phyloP scores from a whole-genome alignment of 352 stramenopile genomes.

The Hyaloperonospora brassicae region DNA sequence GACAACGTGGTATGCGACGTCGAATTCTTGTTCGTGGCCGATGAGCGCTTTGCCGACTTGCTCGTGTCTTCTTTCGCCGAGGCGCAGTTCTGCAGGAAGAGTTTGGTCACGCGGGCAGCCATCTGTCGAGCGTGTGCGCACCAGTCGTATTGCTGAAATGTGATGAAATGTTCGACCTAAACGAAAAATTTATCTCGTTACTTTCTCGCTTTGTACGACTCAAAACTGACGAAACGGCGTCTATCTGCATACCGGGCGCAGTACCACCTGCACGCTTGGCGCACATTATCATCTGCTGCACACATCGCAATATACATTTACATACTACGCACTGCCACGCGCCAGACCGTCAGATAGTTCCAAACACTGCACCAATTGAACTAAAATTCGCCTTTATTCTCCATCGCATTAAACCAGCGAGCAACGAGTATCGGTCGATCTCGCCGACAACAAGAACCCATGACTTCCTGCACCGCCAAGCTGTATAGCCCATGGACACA shows the following conservation, averaged over 20 bases:
- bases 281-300: too few relatives aligned
- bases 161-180: too few relatives aligned
- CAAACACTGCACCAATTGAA: slow-evolving; percentile 13
- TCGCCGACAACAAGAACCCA: slow-evolving; percentile 36
- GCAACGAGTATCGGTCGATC: slow-evolving; percentile 12
- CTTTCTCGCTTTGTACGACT: too few relatives aligned
- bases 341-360: too few relatives aligned
- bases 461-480: slow-evolving; percentile 23
- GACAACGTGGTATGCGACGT: slow-evolving; percentile 2
- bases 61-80: slow-evolving; percentile 12
- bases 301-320: too few relatives aligned
- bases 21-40: slow-evolving; percentile 1
- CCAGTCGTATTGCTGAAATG: slow-evolving; percentile 12
- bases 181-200: too few relatives aligned
- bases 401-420: slow-evolving; percentile 56
- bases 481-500: slow-evolving; percentile 20
- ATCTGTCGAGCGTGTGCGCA: slow-evolving; percentile 18
- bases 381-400: slow-evolving; percentile 85
- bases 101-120: slow-evolving; percentile 59
- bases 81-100: slow-evolving; percentile 59
- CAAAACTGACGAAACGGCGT: not conserved
- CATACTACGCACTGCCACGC: too few relatives aligned
- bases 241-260: not conserved
- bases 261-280: too few relatives aligned
- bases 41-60: slow-evolving; percentile 11